Evolutionary conservation across 164 flowering plant species (phyloP), one percentile per base, ranked within the genome.

Genomic region (Amborella trichopoda): DNA sequence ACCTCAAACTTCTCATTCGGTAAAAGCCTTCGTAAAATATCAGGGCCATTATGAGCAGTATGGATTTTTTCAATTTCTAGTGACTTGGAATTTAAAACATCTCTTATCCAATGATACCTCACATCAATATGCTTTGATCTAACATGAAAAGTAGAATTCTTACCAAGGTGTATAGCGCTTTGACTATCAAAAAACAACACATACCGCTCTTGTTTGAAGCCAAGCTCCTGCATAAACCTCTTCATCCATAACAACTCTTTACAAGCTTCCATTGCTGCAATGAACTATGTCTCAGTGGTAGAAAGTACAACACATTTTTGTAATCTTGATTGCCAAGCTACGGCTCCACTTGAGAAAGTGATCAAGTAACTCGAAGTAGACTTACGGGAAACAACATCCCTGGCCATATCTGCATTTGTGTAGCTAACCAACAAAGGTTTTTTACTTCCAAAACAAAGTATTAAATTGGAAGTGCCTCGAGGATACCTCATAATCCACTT

Each of bases 321-420:
- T 17, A 50, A 23, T 27, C 19, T 50, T 0, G 54, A 40, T 40
- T 38, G 23, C 23, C 33, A 38, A 13, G 24, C 38, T 6, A 50
- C 18, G 5, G 46, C 55, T 27, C 45, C 55, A 39, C 45, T 6
- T 38, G 24, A 23, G 26, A 40, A 51, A 40, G 47, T 51, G 14
- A 40, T 27, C 19, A 50, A 26, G 21, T 3, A 50, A 23, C 40
- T n/a, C 20, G 20, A 41, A 12, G 38, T 52, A 21, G 48, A 52
- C 21, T 30, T 51, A 27, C 46, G 40, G 8, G 16, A 9, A 25
- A 38, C 44, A 38, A 50, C 13, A 5, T 50, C 34, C 13, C 46
- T 24, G 18, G 36, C 44, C 44, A 51, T 51, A 9, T 50, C 45
- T 1, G 45, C 11, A 50, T 40, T 17, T 25, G 6, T 50, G 26